Evolutionary conservation across 2,329 filamentous ascomycete species (phyloP).

Genomic region (Fusarium keratoplasticum): DNA sequence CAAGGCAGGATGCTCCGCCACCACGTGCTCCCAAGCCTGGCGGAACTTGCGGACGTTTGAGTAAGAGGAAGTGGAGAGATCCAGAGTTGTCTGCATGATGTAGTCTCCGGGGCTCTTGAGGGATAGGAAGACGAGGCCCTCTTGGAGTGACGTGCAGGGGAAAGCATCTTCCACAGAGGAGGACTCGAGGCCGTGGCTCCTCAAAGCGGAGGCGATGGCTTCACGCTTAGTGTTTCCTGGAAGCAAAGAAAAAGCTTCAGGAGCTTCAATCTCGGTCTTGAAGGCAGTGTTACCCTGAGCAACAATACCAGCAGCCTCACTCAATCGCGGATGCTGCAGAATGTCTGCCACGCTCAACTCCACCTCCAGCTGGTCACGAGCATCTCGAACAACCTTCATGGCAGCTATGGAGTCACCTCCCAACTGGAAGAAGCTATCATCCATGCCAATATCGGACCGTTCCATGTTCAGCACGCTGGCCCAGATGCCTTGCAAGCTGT

Average conservation of each 20-base stretch:
- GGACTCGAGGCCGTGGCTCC: neutral
- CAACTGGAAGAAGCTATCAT: constrained; percentile 43
- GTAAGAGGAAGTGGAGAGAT: constrained; percentile 9
- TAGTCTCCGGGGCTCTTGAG: constrained; percentile 51
- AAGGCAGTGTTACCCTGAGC: neutral
- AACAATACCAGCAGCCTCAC: neutral
- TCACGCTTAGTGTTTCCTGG: neutral
- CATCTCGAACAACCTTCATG: constrained; percentile 61
- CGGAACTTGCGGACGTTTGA: neutral
- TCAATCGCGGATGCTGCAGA: constrained; percentile 48
- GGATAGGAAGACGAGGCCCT: constrained; percentile 53
- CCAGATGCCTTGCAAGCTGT: constrained; percentile 50
- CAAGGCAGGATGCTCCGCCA: neutral
- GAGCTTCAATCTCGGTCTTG: neutral
- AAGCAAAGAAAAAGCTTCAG: neutral
- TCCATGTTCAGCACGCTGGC: constrained; percentile 50
- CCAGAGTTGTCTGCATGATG: constrained; percentile 46
- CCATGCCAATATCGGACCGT: constrained; percentile 58
- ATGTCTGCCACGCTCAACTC: constrained; percentile 47
- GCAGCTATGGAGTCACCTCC: constrained; percentile 62
- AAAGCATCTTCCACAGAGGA: constrained; percentile 44
- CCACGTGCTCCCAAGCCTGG: constrained; percentile 23
- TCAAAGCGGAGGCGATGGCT: neutral
- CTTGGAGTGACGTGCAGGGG: constrained; percentile 54
- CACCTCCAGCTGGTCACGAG: constrained; percentile 51